Evolutionary conservation across 345 rosid genomes (phyloP), one percentile per base, ranked within the genome.

Genomic region (Corchorus capsularis): DNA sequence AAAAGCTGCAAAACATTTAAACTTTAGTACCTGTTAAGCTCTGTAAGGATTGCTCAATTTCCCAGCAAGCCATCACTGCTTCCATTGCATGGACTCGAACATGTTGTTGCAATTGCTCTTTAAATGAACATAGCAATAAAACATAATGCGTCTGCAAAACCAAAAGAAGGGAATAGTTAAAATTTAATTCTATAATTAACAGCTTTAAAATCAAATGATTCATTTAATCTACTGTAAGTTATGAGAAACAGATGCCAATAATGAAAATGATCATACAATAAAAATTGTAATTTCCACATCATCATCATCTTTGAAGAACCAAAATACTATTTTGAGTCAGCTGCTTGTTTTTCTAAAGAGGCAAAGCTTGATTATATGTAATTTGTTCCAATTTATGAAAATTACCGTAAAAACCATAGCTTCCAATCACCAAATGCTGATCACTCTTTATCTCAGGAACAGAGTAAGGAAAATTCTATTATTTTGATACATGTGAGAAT

Each of bases 21-120:
- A 69, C 27, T 10, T 27, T 39, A 39, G 8, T 54, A 92, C 98
- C 98, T 75, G 98, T 94, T 83, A 96, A 86, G 87, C 99, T 91
- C 79, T 96, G 99, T 47, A 96, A 85, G 67, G 97, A 91, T 83
- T 96, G 98, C 86, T 96, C 98, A 60, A 96, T 90, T 83, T 94
- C 98, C 99, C 99, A 96, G 82, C 99, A 96, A 59, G 99, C 98
- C 98, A 96, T 94, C 41, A 94, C 99, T 12, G 99, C 99, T 85
- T 96, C 99, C 99, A 96, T 96, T 5, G 98, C 98, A 82, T 96
- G 99, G 75, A 96, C 98, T 65, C 99, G 91, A 13, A 96, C 99
- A 60, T 96, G 99, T 77, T 96, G 97, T 80, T 96, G 99, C 62
- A 96, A 81, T 85, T 94, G 99, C 76, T 96, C 99, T 90, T 96